Evolutionary conservation across 1,284 basidiomycete species (phyloP), one percentile per base, ranked within the genome.

Genomic region (Cerrena zonata): DNA sequence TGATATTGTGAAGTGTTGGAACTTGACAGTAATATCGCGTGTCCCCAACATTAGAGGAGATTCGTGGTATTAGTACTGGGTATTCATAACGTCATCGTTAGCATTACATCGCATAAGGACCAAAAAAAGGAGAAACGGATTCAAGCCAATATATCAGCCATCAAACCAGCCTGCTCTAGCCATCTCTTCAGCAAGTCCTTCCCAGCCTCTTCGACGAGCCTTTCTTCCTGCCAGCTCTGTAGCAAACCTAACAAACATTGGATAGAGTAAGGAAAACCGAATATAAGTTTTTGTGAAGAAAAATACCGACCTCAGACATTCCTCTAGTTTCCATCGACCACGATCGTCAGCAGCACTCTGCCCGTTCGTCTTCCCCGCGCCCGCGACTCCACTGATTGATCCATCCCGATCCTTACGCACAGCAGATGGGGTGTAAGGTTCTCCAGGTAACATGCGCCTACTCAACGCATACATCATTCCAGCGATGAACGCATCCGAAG

Each of bases 381-480:
- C 47, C n/a, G 48, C 30, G 18, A 47, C 46, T 38, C 46, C 48
- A 7, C 25, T 50, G 4, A 37, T 26, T 1, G 39, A 39, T 21
- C 51, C 52, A 19, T 47, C 58, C 43, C 49, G 59, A 44, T 72
- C 71, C 22, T 73, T 71, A 1, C 68, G 68, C 23, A 64, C 70
- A 54, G 76, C 70, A 0, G 75, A 73, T 19, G 86, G 84, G 2
- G 81, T 81, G 63, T 85, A 89, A 15, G 86, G 86, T 5, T 76
- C 66, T 0, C 86, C 86, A 37, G 87, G 87, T 41, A 81, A 64
- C 48, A 89, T 68, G 27, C 78, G 72, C 55, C 85, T 70, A 49
- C 80, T 86, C 56, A 89, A 61, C 0, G 85, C 78, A 65, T 79
- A 89, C 52, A 89, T 84, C 86, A 89, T 89, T 12, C 87, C 87